Base-by-base conservation (phyloP, 306 rosid genomes). In the Ochetophila trinervis region DNA sequence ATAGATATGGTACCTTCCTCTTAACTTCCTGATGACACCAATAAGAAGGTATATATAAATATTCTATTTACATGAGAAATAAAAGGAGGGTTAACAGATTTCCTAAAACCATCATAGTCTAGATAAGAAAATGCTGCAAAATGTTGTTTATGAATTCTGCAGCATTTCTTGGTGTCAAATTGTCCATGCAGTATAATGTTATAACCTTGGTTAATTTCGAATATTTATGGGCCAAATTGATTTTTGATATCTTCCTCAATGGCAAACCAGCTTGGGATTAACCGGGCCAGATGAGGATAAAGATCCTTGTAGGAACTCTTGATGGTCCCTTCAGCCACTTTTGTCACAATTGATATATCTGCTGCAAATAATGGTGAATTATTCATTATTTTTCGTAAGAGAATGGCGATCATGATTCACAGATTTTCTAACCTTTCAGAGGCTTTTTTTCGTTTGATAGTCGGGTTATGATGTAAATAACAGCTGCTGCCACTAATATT, bases 291-390 rank as follows among this genome's bases (percentile, higher is more conserved):
- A 60, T 69, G 66, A 49, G 74, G 74, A 60, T 69, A 61, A 50
- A 69, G 20, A 40, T 69, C 74, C 49, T 37, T 69, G 74, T 59
- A 69, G 60, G 67, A 49, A 36, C 16, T 58, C 40, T 35, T 69
- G 22, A 69, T 48, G 16, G 73, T 69, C 24, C 58, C 65, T 48
- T 69, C 66, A 1, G 73, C 66, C 47, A 59, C 73, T 50, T 36
- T 17, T 3, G 73, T 69, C 2, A 27, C 59, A 9, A 57, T 6
- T 1, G 59, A 53, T 5, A 69, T 59, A 21, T 69, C 73, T 69
- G 59, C 66, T 47, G 7, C 51, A 11, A 58, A 14, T 10, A 7
- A 20, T 30, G 48, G 13, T 14, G 14, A 22, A 35, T 35, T 35
- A 34, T 47, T 32, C 32, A 19, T 22, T 8, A 49, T n/a, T 13